phyloP scores from a whole-genome alignment of 352 stramenopile species.

The Pythium sp. region DNA sequence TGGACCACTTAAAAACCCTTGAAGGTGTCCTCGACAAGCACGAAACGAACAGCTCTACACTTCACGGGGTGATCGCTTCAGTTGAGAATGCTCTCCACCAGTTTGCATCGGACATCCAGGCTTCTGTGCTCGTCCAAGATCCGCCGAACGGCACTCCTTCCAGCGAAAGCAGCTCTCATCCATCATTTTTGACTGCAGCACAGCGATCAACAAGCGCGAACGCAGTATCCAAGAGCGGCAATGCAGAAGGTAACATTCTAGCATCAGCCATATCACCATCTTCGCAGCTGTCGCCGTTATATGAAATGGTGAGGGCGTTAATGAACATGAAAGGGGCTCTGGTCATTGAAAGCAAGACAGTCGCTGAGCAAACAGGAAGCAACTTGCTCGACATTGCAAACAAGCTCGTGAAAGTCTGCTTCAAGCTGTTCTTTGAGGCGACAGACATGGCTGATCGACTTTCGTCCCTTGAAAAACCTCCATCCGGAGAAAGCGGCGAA shows the following conservation, averaged over 20 bases:
- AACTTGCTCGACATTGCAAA: conserved; percentile 27
- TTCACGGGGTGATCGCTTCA: conserved; percentile 29
- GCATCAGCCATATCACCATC: background rate
- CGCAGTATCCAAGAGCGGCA: background rate
- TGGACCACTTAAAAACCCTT: conserved; percentile 47
- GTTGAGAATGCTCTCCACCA: conserved; percentile 36
- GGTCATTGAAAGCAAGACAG: conserved; percentile 6
- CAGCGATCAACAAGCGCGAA: background rate
- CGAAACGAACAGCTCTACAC: conserved; percentile 29
- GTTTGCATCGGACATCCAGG: conserved; percentile 21
- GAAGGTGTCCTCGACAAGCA: conserved; percentile 49
- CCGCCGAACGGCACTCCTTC: background rate
- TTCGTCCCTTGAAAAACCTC: conserved; percentile 22
- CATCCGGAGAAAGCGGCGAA: conserved; percentile 11
- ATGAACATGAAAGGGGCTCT: conserved; percentile 26
- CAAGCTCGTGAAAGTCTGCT: conserved; percentile 41
- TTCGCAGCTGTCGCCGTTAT: background rate
- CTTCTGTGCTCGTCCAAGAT: conserved; percentile 12
- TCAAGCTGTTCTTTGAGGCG: conserved; percentile 66
- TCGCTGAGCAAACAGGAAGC: background rate
- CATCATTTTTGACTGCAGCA: conserved; percentile 16
- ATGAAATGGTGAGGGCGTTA: conserved; percentile 21
- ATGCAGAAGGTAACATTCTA: background rate
- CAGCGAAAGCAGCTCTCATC: background rate
- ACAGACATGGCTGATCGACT: conserved; percentile 60